Evolutionary conservation across 192 early-diverging fungal species (phyloP).

Genomic region (Podila minutissima): DNA sequence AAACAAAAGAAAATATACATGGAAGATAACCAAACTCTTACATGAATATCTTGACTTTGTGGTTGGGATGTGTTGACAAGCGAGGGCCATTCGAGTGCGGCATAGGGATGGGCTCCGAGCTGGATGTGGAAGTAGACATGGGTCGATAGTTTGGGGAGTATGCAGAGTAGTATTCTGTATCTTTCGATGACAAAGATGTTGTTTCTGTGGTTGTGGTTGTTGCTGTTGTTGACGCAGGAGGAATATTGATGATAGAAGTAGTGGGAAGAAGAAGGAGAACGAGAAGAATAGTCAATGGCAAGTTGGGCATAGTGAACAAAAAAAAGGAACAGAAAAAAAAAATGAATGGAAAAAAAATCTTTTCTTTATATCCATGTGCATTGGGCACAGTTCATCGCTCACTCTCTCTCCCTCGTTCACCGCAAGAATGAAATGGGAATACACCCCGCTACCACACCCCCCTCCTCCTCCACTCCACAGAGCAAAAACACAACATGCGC

Average conservation of each 20-base stretch:
- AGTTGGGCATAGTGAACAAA: neutral
- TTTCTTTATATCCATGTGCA: neutral
- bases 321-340: neutral
- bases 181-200: neutral
- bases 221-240: neutral
- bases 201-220: neutral
- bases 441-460: too few relatives aligned
- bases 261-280: neutral
- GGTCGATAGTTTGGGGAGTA: neutral
- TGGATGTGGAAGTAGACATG: neutral
- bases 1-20: too few relatives aligned
- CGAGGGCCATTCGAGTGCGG: neutral
- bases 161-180: neutral
- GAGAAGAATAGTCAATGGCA: neutral
- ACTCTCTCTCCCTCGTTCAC: too few relatives aligned
- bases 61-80: constrained; percentile 16
- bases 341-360: neutral
- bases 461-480: too few relatives aligned
- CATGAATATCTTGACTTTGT: constrained; percentile 51
- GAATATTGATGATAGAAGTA: neutral
- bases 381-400: neutral
- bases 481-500: too few relatives aligned
- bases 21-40: constrained; percentile 2
- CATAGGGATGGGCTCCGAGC: neutral
- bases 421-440: too few relatives aligned